A percentile compares a stretch with the other conserved stretches of the same genome.
These are phyloP conservation scores for Leptographium procerum DNA, from an alignment of 2,329 filamentous ascomycete genomes.

Conservation along the genomic window DNA sequence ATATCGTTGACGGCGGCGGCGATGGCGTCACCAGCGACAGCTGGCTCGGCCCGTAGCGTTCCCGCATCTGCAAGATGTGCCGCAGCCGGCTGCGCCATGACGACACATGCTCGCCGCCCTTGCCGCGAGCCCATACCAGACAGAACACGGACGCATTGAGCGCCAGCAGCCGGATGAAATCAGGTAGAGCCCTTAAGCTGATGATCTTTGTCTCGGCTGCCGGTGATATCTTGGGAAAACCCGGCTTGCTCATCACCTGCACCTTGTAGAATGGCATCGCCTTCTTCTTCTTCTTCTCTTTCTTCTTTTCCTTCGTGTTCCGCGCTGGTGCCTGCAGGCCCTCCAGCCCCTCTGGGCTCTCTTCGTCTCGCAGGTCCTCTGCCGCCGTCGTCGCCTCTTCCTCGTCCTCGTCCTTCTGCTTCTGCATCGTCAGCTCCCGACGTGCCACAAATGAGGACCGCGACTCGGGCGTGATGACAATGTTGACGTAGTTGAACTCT, in stretches of 20 bases:
- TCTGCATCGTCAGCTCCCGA: constrained; percentile 27
- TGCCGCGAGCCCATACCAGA: constrained; percentile 71
- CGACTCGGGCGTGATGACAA: constrained; percentile 85
- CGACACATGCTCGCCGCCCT: constrained; percentile 72
- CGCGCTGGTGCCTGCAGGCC: not conserved
- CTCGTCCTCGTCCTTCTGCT: constrained; percentile 13
- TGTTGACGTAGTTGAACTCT: constrained; percentile 94
- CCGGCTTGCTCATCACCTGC: constrained; percentile 75
- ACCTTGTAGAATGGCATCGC: constrained; percentile 65
- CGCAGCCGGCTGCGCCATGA: constrained; percentile 81
- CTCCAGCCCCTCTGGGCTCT: not conserved
- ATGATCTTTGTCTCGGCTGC: constrained; percentile 84
- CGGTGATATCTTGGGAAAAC: constrained; percentile 84
- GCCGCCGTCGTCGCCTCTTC: not conserved
- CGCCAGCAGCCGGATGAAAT: constrained; percentile 77
- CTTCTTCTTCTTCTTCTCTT: not conserved
- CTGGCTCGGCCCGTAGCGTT: constrained; percentile 44
- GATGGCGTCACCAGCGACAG: constrained; percentile 15
- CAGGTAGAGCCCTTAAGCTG: constrained; percentile 67
- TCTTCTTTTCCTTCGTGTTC: not conserved
- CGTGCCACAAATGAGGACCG: constrained; percentile 63
- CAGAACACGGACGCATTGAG: constrained; percentile 92
- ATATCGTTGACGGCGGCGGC: constrained; percentile 16
- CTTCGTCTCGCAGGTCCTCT: not conserved
- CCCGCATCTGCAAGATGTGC: constrained; percentile 72